phyloP scores from a whole-genome alignment of 805 yeast species.

The Kurtzmaniella fragi region DNA sequence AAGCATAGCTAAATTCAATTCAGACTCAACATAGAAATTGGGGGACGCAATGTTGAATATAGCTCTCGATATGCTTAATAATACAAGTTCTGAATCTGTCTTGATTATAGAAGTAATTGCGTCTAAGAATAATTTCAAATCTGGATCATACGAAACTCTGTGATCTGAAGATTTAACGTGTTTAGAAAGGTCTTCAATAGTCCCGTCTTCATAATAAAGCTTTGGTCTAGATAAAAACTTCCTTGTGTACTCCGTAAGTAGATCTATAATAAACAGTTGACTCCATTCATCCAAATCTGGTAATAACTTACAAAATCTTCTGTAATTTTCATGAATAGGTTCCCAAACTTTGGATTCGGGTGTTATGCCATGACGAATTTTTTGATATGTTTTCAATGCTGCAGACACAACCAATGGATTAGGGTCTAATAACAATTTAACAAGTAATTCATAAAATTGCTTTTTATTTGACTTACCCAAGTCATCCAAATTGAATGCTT shows the following conservation, averaged over 20 bases:
- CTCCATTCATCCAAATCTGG: constrained; percentile 68
- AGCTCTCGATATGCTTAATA: constrained; percentile 56
- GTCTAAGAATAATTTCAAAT: constrained; percentile 50
- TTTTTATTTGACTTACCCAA: constrained; percentile 37
- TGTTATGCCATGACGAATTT: constrained; percentile 38
- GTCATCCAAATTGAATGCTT: constrained; percentile 31
- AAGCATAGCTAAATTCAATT: constrained; percentile 48
- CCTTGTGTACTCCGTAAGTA: constrained; percentile 64
- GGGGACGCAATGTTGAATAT: constrained; percentile 57
- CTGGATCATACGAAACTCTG: constrained; percentile 47
- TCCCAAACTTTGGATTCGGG: constrained; percentile 42
- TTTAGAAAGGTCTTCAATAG: constrained; percentile 39
- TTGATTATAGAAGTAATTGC: constrained; percentile 43
- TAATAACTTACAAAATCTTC: constrained; percentile 48
- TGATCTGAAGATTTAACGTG: constrained; percentile 18
- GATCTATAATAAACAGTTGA: constrained; percentile 52
- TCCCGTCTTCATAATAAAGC: constrained; percentile 24
- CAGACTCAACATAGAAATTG: constrained; percentile 40
- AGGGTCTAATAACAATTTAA: constrained; percentile 56
- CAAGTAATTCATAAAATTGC: constrained; percentile 48
- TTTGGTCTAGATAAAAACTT: constrained; percentile 54
- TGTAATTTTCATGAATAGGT: constrained; percentile 65
- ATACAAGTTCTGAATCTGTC: constrained; percentile 54
- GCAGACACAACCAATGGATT: constrained; percentile 65
- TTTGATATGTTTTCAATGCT: constrained; percentile 54